A percentile compares a stretch with the other conserved stretches of the same genome.
Conservation (phyloP, 139 green algal genomes). For the Chlorella ohadii region DNA sequence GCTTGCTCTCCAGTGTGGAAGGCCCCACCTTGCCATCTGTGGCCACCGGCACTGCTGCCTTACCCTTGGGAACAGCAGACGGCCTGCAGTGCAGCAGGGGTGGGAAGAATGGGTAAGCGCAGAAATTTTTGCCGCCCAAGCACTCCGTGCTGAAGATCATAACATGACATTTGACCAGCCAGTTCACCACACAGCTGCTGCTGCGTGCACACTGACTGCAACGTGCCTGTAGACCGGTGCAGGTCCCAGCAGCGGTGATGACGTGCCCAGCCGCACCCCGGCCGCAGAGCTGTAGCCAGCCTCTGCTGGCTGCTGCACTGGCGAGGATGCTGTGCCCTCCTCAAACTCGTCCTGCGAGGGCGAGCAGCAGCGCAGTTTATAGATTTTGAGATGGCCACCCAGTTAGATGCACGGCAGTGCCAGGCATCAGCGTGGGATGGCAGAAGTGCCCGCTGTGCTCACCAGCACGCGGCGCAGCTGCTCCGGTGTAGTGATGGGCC, state of each 20-base stretch:
- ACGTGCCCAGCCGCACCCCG: not conserved
- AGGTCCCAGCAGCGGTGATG: not conserved
- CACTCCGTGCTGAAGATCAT: no score
- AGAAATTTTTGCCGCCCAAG: no score
- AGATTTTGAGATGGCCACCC: no score
- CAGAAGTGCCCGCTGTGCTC: not conserved
- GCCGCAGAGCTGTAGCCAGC: not conserved
- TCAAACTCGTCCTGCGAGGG: slow-evolving; percentile 4
- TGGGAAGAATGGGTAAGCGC: no score
- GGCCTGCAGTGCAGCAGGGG: slow-evolving; percentile 11
- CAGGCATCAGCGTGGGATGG: not conserved
- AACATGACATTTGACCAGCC: no score
- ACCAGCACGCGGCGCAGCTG: slow-evolving; percentile 27
- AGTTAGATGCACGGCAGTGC: not conserved
- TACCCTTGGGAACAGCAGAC: slow-evolving; percentile 38
- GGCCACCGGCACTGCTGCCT: slow-evolving; percentile 1
- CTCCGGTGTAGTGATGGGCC: not conserved
- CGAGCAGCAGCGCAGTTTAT: no score
- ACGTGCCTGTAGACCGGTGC: not conserved
- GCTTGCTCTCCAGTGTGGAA: slow-evolving; percentile 33
- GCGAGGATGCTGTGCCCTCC: not conserved
- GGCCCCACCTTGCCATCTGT: slow-evolving; percentile 40
- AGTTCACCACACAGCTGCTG: no score
- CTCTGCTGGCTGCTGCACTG: not conserved
- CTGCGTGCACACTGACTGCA: no score